Evolutionary conservation across 2,329 filamentous ascomycete genomes (phyloP).

Genomic region (Chalaropsis ovoidea): DNA sequence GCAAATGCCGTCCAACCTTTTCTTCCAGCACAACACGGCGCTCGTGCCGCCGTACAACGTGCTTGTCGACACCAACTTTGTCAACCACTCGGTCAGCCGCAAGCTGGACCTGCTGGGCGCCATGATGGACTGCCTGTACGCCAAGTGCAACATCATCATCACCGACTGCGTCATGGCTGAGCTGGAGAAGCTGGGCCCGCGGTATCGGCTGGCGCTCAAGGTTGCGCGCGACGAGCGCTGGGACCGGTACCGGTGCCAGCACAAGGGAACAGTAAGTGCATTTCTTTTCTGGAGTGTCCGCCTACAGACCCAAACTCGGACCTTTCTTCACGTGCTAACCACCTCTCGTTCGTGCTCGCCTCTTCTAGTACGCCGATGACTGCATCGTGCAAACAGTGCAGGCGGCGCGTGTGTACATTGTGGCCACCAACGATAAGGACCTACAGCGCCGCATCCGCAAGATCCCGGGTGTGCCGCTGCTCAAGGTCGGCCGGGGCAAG

Average conservation of each 20-base stretch:
- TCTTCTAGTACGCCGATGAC: slow-evolving; percentile 59
- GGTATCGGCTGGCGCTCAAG: slow-evolving; percentile 75
- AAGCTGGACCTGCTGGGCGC: slow-evolving; percentile 80
- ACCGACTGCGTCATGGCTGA: slow-evolving; percentile 70
- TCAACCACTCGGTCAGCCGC: slow-evolving; percentile 79
- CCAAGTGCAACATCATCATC: slow-evolving; percentile 81
- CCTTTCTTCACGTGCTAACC: background rate
- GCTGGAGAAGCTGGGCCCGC: slow-evolving; percentile 77
- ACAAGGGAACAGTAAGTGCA: slow-evolving; percentile 54
- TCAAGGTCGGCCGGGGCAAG: slow-evolving; percentile 79
- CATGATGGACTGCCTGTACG: slow-evolving; percentile 90
- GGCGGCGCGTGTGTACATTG: slow-evolving; percentile 67
- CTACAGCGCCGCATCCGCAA: slow-evolving; percentile 77
- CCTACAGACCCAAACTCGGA: background rate
- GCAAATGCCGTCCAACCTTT: slow-evolving; percentile 71
- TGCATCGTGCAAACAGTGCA: slow-evolving; percentile 67
- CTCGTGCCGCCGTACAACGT: slow-evolving; percentile 73
- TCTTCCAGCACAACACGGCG: slow-evolving; percentile 81
- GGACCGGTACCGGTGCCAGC: slow-evolving; percentile 76
- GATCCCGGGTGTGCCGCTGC: slow-evolving; percentile 53
- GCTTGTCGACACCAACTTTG: slow-evolving; percentile 80
- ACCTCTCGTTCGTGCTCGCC: slow-evolving; percentile 8
- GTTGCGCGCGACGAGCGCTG: slow-evolving; percentile 86
- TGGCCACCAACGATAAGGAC: slow-evolving; percentile 67
- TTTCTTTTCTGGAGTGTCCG: background rate